Evolutionary conservation across 208 protist genomes (phyloP).

Genomic region (Leptomonas pyrrhocoris): DNA sequence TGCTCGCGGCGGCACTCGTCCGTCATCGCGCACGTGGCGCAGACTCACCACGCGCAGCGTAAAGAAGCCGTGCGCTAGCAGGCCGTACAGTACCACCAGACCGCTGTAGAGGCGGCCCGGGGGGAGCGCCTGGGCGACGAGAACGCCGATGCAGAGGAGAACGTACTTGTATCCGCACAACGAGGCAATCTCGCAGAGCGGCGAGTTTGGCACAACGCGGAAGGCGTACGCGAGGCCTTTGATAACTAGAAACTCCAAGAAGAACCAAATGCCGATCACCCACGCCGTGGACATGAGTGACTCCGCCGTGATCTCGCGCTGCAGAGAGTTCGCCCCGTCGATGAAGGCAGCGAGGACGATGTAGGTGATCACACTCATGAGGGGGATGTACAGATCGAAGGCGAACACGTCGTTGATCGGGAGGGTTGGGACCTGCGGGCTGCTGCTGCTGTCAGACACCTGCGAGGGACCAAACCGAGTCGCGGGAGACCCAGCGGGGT

Average conservation of each 20-base stretch:
- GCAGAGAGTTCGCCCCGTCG: conserved; percentile 41
- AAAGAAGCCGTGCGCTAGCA: conserved; percentile 60
- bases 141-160: conserved; percentile 52
- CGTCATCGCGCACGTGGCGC: conserved; percentile 43
- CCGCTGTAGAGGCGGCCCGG: conserved; percentile 22
- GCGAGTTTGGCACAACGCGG: conserved; percentile 38
- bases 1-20: conserved; percentile 48
- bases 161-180: conserved; percentile 86
- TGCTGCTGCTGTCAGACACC: conserved; percentile 13
- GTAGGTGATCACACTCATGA: conserved; percentile 85
- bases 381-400: conserved; percentile 84
- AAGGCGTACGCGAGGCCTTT: conserved; percentile 55
- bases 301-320: conserved; percentile 52
- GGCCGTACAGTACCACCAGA: conserved; percentile 48
- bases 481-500: conserved; percentile 1
- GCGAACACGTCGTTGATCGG: conserved; percentile 62
- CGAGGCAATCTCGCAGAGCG: conserved; percentile 51
- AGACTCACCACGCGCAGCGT: conserved; percentile 34
- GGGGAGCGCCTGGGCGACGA: conserved; percentile 46
- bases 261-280: conserved; percentile 54
- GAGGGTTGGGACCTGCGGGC: conserved; percentile 17
- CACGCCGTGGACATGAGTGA: conserved; percentile 59
- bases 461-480: conserved; percentile 4
- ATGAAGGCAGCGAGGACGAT: conserved; percentile 72
- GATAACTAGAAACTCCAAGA: conserved; percentile 54